Base-by-base conservation (phyloP, 2,329 filamentous ascomycete species). In the Allantophomopsis lycopodina region DNA sequence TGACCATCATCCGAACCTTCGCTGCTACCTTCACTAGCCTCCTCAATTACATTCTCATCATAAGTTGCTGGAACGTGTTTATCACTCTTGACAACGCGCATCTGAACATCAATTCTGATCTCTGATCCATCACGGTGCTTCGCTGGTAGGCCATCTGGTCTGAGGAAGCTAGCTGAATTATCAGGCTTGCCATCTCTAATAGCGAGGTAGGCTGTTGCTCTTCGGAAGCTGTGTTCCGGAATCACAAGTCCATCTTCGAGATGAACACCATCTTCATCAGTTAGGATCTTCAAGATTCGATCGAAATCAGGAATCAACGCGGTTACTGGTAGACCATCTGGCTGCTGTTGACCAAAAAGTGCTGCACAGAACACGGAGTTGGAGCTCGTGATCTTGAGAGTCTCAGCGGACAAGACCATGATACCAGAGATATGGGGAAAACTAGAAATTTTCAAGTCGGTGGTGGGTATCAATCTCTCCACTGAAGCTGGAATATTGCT, bases 391-490 rank as follows among this genome's bases (percentile, higher is more conserved):
- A 98, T 83, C 37, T 76, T 74, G 46, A 96, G 69, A 1, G 72
- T 77, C 21, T 76, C 65, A 2, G 89, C 81, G n/a, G 83, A 81
- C 11, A 98, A 69, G 7, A 98, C 88, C 54, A 98, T 79, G 52
- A 98, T 95, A 37, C 91, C 91, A 40, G 91, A 91, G 60, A 98
- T 95, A 55, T 98, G 89, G 13, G 91, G 91, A 48, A 95, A 94
- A 55, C 87, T 94, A 13, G 89, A 94, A 34, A 98, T 74, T 38
- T 85, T 78, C 46, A 98, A 71, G 47, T 84, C 78, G 14, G 76
- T 71, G 48, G 79, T 68, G 33, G 73, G 77, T 28, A 75, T 71
- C 2, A 84, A 65, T 52, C 83, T 80, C 43, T 87, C 78, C 37
- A 98, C 71, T 0, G 82, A 83, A 41, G 86, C 80, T 2, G 91